These are phyloP conservation scores for Amanita thiersii DNA, from an alignment of 768 basidiomycete species.

Conservation along the genomic window DNA sequence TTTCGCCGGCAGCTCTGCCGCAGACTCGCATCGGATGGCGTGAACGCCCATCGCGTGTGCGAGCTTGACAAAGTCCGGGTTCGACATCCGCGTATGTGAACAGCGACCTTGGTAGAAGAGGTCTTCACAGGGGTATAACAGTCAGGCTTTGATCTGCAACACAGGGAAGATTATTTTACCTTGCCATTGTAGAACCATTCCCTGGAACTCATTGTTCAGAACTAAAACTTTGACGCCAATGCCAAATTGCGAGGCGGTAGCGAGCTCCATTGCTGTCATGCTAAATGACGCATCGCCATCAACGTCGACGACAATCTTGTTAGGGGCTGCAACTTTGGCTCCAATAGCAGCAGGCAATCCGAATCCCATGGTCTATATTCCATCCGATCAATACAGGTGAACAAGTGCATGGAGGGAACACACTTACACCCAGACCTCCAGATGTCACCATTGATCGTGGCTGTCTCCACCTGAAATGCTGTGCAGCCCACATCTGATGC, in stretches of 20 bases:
- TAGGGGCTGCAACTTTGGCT: conserved; percentile 91
- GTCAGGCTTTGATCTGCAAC: conserved; percentile 8
- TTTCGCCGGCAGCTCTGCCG: conserved; percentile 79
- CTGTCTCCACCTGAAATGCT: conserved; percentile 84
- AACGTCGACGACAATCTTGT: conserved; percentile 92
- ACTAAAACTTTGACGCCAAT: conserved; percentile 95
- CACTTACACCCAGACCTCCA: conserved; percentile 85
- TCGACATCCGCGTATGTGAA: conserved; percentile 92
- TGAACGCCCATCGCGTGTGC: conserved; percentile 90
- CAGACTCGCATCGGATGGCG: conserved; percentile 65
- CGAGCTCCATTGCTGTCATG: conserved; percentile 99
- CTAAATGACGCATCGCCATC: conserved; percentile 98
- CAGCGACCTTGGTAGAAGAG: conserved; percentile 97
- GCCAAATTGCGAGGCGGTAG: conserved; percentile 82
- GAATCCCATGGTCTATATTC: conserved; percentile 89
- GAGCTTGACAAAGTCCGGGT: conserved; percentile 90
- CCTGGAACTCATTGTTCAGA: conserved; percentile 96
- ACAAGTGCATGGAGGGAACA: conserved; percentile 7
- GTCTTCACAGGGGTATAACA: conserved; percentile 31
- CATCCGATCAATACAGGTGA: conserved; percentile 4
- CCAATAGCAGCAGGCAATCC: conserved; percentile 93
- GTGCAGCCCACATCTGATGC: conserved; percentile 99
- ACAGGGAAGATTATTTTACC: conserved; percentile 35
- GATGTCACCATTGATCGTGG: conserved; percentile 88
- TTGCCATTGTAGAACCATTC: conserved; percentile 99